Evolutionary conservation across 352 stramenopile genomes (phyloP), one percentile per base, ranked within the genome.

Genomic region (Pythium sukuiense): DNA sequence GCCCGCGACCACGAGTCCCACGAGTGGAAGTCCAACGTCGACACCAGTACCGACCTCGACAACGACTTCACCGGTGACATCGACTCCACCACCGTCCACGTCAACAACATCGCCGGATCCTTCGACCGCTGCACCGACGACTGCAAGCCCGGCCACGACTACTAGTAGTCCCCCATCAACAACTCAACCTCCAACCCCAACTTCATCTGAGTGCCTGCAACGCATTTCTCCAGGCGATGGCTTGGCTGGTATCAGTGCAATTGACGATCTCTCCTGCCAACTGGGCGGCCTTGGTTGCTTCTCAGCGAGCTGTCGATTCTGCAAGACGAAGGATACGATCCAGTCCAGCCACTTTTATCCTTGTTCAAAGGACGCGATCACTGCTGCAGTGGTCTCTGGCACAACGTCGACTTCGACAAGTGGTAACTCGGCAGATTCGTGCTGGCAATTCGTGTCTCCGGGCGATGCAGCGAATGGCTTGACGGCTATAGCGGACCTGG

Each of bases 261-360:
- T 60, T 5, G 32, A 49, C 16, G 65, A 71, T 27, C 7, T 35
- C 6, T 37, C 33, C 35, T 67, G 65, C 35, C 20, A 54, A 32
- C 41, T 55, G 18, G 65, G 65, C 14, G 65, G 65, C 0, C 20
- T 78, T 11, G 75, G 75, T 1, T 83, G 75, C 60, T 72, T 78
- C 33, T 53, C 56, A 24, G n/a, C 37, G 18, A 27, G 46, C 2
- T 83, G 76, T 39, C 72, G 76, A 29, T 72, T 69, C 39, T 83
- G 76, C 50, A 72, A 76, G 45, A 73, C 59, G 12, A 61, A 39
- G 14, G 55, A 72, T 12, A 73, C 71, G 13, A 54, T 30, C 8
- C 54, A 63, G 4, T 73, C 67, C 29, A 41, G 39, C 6, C 69
- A 63, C 12, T 56, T 75, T 1, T 8, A 60, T 12, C 53, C 53